A percentile compares a stretch with the other conserved stretches of the same genome.
phyloP scores from a whole-genome alignment of 192 early-diverging fungal species.

The Backusella psychrophila region DNA sequence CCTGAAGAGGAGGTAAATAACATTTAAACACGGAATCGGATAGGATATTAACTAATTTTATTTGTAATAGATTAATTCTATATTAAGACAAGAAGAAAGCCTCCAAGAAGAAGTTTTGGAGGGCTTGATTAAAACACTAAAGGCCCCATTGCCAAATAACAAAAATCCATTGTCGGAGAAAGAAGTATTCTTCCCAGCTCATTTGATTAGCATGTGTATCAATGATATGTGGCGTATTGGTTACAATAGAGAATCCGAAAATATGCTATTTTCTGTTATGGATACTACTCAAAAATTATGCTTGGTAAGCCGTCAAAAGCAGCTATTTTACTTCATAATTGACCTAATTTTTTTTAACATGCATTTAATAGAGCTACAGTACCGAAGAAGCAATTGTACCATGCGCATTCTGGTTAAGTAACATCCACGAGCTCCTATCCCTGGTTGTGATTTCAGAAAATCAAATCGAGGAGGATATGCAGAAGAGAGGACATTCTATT shows the following conservation, averaged over 20 bases:
- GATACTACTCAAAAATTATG: conserved; percentile 71
- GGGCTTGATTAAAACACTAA: conserved; percentile 82
- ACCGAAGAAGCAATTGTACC: conserved; percentile 72
- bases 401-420: conserved; percentile 94
- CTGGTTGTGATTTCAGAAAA: conserved; percentile 76
- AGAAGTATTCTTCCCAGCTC: conserved; percentile 96
- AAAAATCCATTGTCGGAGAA: conserved; percentile 70
- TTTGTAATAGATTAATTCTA: conserved; percentile 34
- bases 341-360: neutral
- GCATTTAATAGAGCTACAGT: conserved; percentile 54
- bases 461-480: conserved; percentile 62
- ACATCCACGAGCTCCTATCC: conserved; percentile 92
- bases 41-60: neutral
- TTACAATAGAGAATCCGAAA: conserved; percentile 75
- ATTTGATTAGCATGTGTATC: conserved; percentile 80
- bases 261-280: conserved; percentile 83
- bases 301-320: conserved; percentile 31
- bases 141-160: conserved; percentile 78
- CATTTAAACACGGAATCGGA: too few species aligned
- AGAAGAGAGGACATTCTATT: conserved; percentile 53
- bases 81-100: conserved; percentile 58
- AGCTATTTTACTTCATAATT: neutral
- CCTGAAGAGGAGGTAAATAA: conserved; percentile 36
- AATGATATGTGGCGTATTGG: conserved; percentile 87
- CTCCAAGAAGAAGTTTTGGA: conserved; percentile 79